Evolutionary conservation across 1,284 basidiomycete genomes (phyloP), one percentile per base, ranked within the genome.

Genomic region (Mycosarcoma maydis): DNA sequence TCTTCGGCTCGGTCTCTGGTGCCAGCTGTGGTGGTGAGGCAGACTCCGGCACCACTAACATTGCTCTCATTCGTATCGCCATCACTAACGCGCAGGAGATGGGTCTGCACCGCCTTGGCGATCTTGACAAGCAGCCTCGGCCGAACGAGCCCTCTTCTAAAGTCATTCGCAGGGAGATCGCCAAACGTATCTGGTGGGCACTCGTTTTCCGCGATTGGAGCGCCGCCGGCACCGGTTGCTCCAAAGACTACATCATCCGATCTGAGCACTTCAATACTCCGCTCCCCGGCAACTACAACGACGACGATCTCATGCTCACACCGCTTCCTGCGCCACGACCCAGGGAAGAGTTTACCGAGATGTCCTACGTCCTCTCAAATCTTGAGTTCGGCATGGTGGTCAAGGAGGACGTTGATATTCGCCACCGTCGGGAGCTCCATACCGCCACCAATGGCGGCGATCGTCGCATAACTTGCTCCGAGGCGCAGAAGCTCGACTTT

Each of bases 61-160:
- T 43, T 3, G 42, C 62, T 2, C 59, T 80, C 6, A 23, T 77
- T 32, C 66, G 71, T 23, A 53, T 77, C 16, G 78, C 77, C 17
- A 80, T 80, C 45, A 55, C 74, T 30, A 80, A 78, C 29, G 78
- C 78, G 2, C 72, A 76, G 39, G 69, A 75, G 27, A 77, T 80
- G 70, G 72, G 76, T 27, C 49, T 80, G 13, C 76, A 80, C 38
- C 69, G 76, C 3, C 73, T 80, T 19, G 77, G 77, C 38, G 70
- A 75, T 36, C 46, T 58, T n/a, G 65, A 69, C 49, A 73, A 70
- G 45, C 72, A 69, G 60, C 73, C 64, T 0, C 62, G 46, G 17
- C 39, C 64, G 22, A 57, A 59, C 47, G 76, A 76, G 48, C 50
- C 59, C 10, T 53, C 65, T 10, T 70, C 64, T 33, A 65, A 70